Base-by-base conservation (phyloP, 139 green algal species). In the Haematococcus lacustris region DNA sequence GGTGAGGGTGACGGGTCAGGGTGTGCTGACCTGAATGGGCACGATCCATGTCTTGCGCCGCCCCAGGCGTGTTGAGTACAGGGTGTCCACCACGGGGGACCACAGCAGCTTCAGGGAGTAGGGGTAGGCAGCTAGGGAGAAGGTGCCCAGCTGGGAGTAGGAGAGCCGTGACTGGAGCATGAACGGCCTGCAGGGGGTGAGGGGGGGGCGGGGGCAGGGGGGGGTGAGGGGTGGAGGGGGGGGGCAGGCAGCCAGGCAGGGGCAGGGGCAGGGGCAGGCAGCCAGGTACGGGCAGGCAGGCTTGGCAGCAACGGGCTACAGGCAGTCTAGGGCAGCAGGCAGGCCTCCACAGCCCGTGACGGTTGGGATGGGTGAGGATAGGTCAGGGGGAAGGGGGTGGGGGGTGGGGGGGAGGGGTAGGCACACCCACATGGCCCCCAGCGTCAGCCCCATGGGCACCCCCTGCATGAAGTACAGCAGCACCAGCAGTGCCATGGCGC, bases 31-130 rank as follows among this genome's bases (percentile, higher is more conserved):
- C 80, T 92, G 89, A 6, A 93, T 74, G 38, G 90, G 88, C 21
- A 97, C 76, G 43, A 96, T 93, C 93, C 93, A 98, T 35, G 73
- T 90, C 82, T 95, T 94, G 32, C 93, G 82, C 21, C 84, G 72
- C 0, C 92, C 92, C 40, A 96, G 71, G 0, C 65, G 33, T 1
- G 68, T 38, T 35, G 41, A 78, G 88, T 93, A 93, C 3, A 94
- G 33, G 1, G 71, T 86, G 79, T 98, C 93, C 7, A 98, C 93
- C 28, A 98, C 85, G 4, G 93, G 93, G 75, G 76, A 89, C 93
- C 93, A 98, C 40, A 97, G 80, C 65, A 98, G 87, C 83, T 98
- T 98, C 77, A 96, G 91, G 23, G 86, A 92, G 82, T 97, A 98
- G 21, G 93, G 93, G 77, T 96, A 97, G 39, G 82, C 71, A 1